Percentiles rank a stretch among this genome's conserved stretches.
phyloP scores from a whole-genome alignment of 2,329 filamentous ascomycete genomes.

The Penicillium aurantiogriseum region DNA sequence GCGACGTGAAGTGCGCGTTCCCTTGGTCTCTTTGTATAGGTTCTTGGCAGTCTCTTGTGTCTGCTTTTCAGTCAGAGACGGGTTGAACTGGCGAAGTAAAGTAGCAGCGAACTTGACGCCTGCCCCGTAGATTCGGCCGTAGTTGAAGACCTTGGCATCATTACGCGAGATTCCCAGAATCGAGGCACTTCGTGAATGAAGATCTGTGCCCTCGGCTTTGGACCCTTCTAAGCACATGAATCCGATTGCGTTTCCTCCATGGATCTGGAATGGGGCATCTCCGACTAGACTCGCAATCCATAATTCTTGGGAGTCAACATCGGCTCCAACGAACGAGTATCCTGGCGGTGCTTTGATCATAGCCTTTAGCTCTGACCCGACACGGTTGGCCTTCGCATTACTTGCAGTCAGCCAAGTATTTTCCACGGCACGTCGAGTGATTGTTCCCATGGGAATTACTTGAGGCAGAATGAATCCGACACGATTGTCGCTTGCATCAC shows the following conservation, averaged over 20 bases:
- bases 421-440: conserved; percentile 89
- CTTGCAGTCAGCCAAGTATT: conserved; percentile 98
- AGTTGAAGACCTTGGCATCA: conserved; percentile 97
- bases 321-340: conserved; percentile 91
- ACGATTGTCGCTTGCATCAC: conserved; percentile 28
- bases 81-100: conserved; percentile 90
- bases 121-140: conserved; percentile 97
- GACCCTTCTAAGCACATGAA: conserved; percentile 99
- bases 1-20: conserved; percentile 76
- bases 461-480: conserved; percentile 91
- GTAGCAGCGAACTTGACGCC: conserved; percentile 90
- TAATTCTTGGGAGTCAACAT: conserved; percentile 94
- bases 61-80: conserved; percentile 72
- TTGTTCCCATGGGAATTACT: conserved; percentile 96
- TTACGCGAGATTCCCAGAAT: conserved; percentile 94
- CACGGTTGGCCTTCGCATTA: conserved; percentile 93
- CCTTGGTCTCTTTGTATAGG: conserved; percentile 87
- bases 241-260: conserved; percentile 94
- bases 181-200: conserved; percentile 87
- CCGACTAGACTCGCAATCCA: conserved; percentile 97
- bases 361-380: conserved; percentile 93
- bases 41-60: conserved; percentile 73
- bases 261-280: conserved; percentile 89
- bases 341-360: conserved; percentile 92
- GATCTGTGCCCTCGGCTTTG: conserved; percentile 87